Evolutionary conservation across 805 yeast species (phyloP).

Genomic region (Jamesozyma lodderae): DNA sequence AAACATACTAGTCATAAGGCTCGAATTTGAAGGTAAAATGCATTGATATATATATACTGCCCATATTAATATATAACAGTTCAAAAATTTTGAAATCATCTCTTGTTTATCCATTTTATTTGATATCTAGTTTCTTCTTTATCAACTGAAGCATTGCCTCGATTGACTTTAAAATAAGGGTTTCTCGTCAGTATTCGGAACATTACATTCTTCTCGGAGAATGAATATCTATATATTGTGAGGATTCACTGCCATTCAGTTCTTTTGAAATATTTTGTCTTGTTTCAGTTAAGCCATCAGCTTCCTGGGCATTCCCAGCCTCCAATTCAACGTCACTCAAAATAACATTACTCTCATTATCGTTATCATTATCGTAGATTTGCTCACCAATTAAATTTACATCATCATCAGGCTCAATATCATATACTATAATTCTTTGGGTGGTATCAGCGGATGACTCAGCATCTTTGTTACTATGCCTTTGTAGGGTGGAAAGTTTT

Average conservation of each 20-base stretch:
- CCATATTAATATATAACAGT: too few species aligned
- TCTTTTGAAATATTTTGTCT: background rate
- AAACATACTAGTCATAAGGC: too few species aligned
- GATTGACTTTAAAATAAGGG: too few species aligned
- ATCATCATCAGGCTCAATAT: constrained; percentile 15
- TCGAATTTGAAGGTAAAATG: too few species aligned
- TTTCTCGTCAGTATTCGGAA: too few species aligned
- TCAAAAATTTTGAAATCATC: too few species aligned
- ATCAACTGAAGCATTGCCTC: too few species aligned
- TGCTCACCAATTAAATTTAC: constrained; percentile 17
- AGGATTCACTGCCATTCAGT: background rate
- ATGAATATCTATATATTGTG: background rate
- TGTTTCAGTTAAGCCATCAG: background rate
- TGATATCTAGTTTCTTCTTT: too few species aligned
- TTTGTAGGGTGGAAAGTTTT: too few species aligned
- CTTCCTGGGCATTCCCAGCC: background rate
- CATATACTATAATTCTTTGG: constrained; percentile 13
- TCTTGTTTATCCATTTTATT: too few species aligned
- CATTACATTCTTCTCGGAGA: background rate
- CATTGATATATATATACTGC: too few species aligned
- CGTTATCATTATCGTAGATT: background rate
- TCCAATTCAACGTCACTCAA: background rate
- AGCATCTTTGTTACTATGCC: background rate
- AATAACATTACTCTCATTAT: background rate
- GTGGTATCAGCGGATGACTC: background rate